phyloP scores from a whole-genome alignment of 2,329 filamentous ascomycete species.

The Magnaporthales sp. region DNA sequence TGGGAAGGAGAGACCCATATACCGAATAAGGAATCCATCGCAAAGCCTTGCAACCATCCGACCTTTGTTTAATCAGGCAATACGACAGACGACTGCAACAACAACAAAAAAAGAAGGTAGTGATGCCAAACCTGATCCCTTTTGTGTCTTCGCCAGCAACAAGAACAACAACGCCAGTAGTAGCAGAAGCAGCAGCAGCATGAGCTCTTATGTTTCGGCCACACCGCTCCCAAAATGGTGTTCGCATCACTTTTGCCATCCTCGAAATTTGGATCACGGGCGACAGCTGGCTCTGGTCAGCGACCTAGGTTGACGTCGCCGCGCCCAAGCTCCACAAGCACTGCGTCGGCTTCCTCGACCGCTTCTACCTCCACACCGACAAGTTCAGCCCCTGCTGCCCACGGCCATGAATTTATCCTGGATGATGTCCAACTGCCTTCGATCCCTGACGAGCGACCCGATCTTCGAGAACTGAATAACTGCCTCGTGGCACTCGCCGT shows the following conservation, averaged over 20 bases:
- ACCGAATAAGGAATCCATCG: neutral
- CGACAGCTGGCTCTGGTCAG: constrained; percentile 9
- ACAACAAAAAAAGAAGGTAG: neutral
- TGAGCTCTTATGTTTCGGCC: neutral
- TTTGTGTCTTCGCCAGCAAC: neutral
- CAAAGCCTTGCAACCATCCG: too few relatives aligned
- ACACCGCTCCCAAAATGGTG: constrained; percentile 5
- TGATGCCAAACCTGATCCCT: neutral
- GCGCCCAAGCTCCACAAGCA: constrained; percentile 1
- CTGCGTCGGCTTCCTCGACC: neutral
- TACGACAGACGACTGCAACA: neutral
- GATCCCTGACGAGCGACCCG: constrained; percentile 41
- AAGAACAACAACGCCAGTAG: too few relatives aligned
- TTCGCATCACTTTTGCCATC: constrained; percentile 4
- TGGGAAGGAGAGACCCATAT: neutral
- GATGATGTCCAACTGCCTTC: constrained; percentile 45
- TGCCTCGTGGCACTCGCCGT: constrained; percentile 59
- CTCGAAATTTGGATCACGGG: neutral
- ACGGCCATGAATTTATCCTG: constrained; percentile 36
- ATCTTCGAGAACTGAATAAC: constrained; percentile 62
- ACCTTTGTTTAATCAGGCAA: neutral
- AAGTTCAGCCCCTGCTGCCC: neutral
- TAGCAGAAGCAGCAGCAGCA: constrained; percentile 2
- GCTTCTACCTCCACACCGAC: neutral
- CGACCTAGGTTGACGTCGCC: constrained; percentile 10